phyloP scores from a whole-genome alignment of 345 rosid genomes.

The Hibiscus mutabilis region DNA sequence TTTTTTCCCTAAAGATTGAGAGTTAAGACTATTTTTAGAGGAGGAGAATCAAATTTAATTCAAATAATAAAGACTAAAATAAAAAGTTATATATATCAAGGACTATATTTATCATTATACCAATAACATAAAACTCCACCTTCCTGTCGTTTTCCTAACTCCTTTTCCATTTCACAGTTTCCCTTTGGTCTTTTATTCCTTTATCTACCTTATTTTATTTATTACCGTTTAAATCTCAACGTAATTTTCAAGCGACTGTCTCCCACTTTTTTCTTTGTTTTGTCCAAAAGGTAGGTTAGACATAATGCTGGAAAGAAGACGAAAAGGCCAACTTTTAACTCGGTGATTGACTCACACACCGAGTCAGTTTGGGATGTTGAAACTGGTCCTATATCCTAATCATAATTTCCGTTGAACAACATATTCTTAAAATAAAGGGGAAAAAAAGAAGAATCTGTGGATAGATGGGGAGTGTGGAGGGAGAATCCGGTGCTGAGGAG shows the following conservation, averaged over 20 bases:
- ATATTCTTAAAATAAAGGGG: background rate
- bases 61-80: too few relatives aligned
- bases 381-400: background rate
- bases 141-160: background rate
- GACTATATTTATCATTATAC: too few relatives aligned
- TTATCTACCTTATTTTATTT: background rate
- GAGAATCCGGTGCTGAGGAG: slow-evolving; percentile 40
- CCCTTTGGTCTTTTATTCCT: background rate
- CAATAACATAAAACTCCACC: background rate
- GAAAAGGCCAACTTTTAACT: slow-evolving; percentile 3
- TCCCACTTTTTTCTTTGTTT: background rate
- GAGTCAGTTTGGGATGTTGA: background rate
- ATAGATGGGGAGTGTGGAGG: slow-evolving; percentile 31
- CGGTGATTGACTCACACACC: background rate
- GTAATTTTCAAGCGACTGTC: slow-evolving; percentile 2
- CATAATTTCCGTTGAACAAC: background rate
- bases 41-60: too few relatives aligned
- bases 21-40: too few relatives aligned
- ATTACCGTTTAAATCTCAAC: background rate
- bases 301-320: background rate
- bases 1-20: too few relatives aligned
- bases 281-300: background rate
- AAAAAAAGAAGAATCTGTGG: slow-evolving; percentile 5
- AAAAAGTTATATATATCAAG: too few relatives aligned
- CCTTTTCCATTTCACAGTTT: background rate